A percentile compares a stretch with the other conserved stretches of the same genome.
Conservation (phyloP, 202 grass and related monocot genomes). For the Carex arenaria region DNA sequence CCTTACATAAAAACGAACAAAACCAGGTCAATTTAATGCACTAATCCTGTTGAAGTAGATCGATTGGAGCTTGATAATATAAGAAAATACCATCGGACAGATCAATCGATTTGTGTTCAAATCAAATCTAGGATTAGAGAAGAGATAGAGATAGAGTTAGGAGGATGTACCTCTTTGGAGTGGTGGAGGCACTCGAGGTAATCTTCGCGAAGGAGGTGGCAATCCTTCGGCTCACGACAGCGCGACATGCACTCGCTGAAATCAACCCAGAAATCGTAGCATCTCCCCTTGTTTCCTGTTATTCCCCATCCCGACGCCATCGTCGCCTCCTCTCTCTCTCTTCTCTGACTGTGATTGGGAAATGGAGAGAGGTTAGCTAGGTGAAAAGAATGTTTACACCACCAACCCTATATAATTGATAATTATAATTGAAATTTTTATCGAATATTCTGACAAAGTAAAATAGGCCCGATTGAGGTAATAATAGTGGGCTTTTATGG, state of each 20-base stretch:
- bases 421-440: not conserved
- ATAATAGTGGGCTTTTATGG: not conserved
- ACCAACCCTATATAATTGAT: constrained; percentile 9
- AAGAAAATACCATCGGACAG: not conserved
- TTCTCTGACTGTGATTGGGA: constrained; percentile 19
- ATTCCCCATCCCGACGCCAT: constrained; percentile 99
- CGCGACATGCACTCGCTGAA: constrained; percentile 99
- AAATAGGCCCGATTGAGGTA: not conserved
- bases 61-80: not conserved
- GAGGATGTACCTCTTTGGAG: constrained; percentile 57
- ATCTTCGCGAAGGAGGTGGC: constrained; percentile 87
- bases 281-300: constrained; percentile 95
- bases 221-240: constrained; percentile 89
- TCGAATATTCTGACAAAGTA: not conserved
- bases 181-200: constrained; percentile 98
- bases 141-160: not conserved
- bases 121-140: constrained; percentile 8
- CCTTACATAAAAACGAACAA: not conserved
- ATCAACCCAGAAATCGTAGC: constrained; percentile 98
- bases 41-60: not conserved
- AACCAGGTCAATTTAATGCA: not conserved
- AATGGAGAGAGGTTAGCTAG: constrained; percentile 2
- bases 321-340: not conserved
- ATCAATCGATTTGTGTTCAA: not conserved
- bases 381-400: constrained; percentile 4